Evolutionary conservation across 2,329 filamentous ascomycete species (phyloP), one percentile per base, ranked within the genome.

Genomic region (Claviceps monticola): DNA sequence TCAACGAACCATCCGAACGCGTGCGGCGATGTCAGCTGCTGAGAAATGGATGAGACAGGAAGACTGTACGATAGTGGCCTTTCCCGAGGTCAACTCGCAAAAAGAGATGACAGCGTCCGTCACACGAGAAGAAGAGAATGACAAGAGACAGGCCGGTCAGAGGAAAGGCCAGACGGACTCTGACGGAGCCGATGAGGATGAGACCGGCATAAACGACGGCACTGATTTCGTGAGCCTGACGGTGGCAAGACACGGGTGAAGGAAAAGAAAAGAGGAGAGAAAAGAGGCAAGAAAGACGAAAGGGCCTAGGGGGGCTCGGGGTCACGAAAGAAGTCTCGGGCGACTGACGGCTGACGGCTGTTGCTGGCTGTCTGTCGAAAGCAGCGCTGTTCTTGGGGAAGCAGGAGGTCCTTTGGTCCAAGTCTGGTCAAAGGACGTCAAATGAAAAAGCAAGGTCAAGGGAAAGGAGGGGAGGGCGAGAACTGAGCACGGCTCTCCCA

Each of bases 1-100:
- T 52, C 52, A 54, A 52, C 50, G 41, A 53, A 53, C 54, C 54
- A 56, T 54, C 43, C 53, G 53, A 46, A 37, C 11, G 44, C n/a
- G 26, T 38, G 39, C n/a, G 14, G 42, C 17, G 34, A 50, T 44
- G 17, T 13, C 34, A 34, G 53, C 41, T 48, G 46, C 19, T 48
- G 47, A 46, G 14, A 36, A 38, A 16, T 17, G 9, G 37, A 39
- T 44, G 4, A 44, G 7, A 21, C 42, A 29, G 46, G 7, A 34
- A n/a, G 29, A 9, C 16, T 29, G 36, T 19, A 42, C 13, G 16
- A 44, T 21, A 44, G 19, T 45, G 26, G 19, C 34, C 36, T 29
- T 48, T 37, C 34, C 48, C 46, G 34, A 51, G 46, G 43, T 47
- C 49, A 52, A 54, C 52, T 52, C 47, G 48, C 44, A 26, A 49